Conservation (phyloP, 768 basidiomycete species). For the Termitomyces sp. region DNA sequence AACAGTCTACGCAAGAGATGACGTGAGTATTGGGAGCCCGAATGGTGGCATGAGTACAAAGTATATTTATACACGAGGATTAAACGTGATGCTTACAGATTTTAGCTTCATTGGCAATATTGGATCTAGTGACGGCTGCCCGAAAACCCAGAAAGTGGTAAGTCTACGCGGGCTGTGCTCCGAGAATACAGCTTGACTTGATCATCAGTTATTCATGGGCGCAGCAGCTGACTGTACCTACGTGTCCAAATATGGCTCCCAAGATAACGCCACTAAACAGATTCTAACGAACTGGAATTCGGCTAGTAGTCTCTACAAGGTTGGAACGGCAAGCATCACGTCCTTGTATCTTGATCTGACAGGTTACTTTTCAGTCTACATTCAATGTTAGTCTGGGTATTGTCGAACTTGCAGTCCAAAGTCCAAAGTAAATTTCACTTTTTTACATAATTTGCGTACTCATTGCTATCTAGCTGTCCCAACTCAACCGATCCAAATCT, state of each 20-base stretch:
- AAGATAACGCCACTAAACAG: constrained; percentile 62
- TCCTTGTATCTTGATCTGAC: not conserved
- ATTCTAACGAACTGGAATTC: constrained; percentile 79
- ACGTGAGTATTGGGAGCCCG: constrained; percentile 43
- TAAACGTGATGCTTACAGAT: not conserved
- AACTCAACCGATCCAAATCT: constrained; percentile 37
- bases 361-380: constrained; percentile 38
- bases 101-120: constrained; percentile 65
- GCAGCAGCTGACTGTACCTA: constrained; percentile 87
- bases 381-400: constrained; percentile 87
- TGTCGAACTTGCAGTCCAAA: constrained; percentile 70
- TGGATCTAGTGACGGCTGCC: constrained; percentile 67
- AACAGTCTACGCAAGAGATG: constrained; percentile 41
- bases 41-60: constrained; percentile 44
- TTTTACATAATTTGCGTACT: not conserved
- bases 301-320: constrained; percentile 70
- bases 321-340: constrained; percentile 11
- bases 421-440: constrained; percentile 33
- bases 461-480: constrained; percentile 48
- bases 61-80: constrained; percentile 28
- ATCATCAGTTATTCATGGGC: constrained; percentile 63
- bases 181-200: not conserved
- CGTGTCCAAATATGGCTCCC: constrained; percentile 53
- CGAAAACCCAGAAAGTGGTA: constrained; percentile 64
- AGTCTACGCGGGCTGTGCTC: constrained; percentile 14